Percentiles rank a stretch among this genome's conserved stretches.
These are phyloP conservation scores for Skeletonema potamos DNA, from an alignment of 108 stramenopile genomes.

Conservation along the genomic window DNA sequence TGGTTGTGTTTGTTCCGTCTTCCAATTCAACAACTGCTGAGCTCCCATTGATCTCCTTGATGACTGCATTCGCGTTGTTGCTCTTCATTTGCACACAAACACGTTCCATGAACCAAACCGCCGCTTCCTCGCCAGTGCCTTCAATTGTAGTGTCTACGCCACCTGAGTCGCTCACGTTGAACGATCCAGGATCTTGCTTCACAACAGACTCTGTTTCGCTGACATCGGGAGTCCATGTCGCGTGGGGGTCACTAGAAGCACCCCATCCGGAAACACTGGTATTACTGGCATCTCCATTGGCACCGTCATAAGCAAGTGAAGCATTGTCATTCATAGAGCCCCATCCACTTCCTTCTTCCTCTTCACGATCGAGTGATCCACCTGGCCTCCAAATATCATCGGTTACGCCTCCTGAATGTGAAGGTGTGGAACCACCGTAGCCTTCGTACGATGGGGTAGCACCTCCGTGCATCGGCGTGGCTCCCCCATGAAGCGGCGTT, in stretches of 20 bases:
- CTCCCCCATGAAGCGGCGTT: constrained; percentile 88
- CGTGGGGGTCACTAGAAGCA: constrained; percentile 43
- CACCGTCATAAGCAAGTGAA: constrained; percentile 30
- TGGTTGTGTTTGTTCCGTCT: constrained; percentile 61
- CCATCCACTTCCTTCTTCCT: constrained; percentile 47
- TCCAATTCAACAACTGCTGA: constrained; percentile 76
- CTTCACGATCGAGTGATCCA: constrained; percentile 63
- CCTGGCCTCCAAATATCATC: constrained; percentile 92
- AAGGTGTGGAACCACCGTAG: constrained; percentile 46
- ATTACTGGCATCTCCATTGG: constrained; percentile 29
- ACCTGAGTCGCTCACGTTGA: constrained; percentile 38
- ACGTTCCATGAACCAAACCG: constrained; percentile 93
- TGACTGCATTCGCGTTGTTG: constrained; percentile 59
- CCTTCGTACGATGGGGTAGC: constrained; percentile 50
- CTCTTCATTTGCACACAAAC: constrained; percentile 82
- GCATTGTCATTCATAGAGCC: constrained; percentile 46
- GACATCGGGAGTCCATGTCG: constrained; percentile 56
- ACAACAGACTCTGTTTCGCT: constrained; percentile 18
- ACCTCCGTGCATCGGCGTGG: constrained; percentile 86
- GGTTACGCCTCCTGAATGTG: constrained; percentile 30
- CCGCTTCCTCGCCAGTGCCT: constrained; percentile 67
- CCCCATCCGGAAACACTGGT: constrained; percentile 50
- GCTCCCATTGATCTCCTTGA: constrained; percentile 84
- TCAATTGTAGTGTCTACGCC: constrained; percentile 48
- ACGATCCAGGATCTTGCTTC: constrained; percentile 40